Evolutionary conservation across 2,329 filamentous ascomycete genomes (phyloP), one percentile per base, ranked within the genome.

Genomic region (Aspergillus bombycis): DNA sequence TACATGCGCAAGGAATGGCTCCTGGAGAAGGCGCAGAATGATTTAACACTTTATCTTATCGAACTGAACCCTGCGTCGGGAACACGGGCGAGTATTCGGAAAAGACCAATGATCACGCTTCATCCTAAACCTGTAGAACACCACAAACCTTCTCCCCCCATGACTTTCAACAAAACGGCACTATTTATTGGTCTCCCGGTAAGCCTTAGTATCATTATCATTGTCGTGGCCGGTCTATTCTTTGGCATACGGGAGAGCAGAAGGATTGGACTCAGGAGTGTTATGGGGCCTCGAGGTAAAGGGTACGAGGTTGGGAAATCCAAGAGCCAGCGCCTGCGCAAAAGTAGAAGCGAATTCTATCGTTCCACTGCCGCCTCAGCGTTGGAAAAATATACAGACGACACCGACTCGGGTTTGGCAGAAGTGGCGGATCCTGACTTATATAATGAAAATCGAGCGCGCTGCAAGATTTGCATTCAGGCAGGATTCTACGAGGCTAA

Each of bases 151-250:
- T 73, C 77, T 1, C 74, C 75, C 4, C 68, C 65, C 26, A 67
- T 67, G 14, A 66, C 67, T 12, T 69, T 69, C 45, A 75, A 72
- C 46, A 78, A 76, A 50, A 56, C 75, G 4, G 79, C 75, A 10
- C 69, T 82, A n/a, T 69, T 73, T 56, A 75, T 82, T 57, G 81
- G 80, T 19, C 67, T 83, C 8, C 81, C 81, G 0, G 70, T 82
- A 26, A 73, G 71, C 16, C 67, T 82, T 10, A 74, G 71, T 23
- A 73, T 78, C 56, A 67, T 81, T 21, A 57, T 78, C 19, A 38
- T 78, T 19, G 74, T 81, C 38, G 67, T 78, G 16, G 62, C 72
- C n/a, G 78, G 75, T 3, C 64, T 81, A 21, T 79, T 69, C 45
- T 75, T 80, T 61, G 76, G 80, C 14, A 81, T 82, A 78, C 70